Percentiles rank a stretch among this genome's conserved stretches.
Conservation (phyloP, 2,329 filamentous ascomycete genomes). For the Zymoseptoria tritici region DNA sequence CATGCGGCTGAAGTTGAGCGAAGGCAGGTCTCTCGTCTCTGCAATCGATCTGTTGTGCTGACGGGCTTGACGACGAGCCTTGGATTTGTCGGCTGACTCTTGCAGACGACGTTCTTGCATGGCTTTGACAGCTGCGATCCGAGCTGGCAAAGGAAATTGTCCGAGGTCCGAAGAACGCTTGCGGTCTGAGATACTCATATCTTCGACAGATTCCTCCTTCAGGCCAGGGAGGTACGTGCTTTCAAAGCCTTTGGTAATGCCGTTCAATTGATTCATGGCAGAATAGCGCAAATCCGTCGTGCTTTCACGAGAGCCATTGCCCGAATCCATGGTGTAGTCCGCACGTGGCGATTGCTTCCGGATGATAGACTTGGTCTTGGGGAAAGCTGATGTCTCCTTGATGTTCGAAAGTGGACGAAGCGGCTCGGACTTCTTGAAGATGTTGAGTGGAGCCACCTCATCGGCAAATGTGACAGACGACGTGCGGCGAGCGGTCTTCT, state of each 20-base stretch:
- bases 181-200: constrained; percentile 33
- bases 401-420: constrained; percentile 11
- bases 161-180: constrained; percentile 15
- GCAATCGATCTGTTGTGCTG: constrained; percentile 27
- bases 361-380: constrained; percentile 21
- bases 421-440: constrained; percentile 24
- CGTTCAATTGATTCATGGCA: constrained; percentile 12
- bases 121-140: constrained; percentile 30
- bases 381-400: constrained; percentile 11
- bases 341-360: constrained; percentile 23
- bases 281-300: constrained; percentile 22
- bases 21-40: constrained; percentile 37
- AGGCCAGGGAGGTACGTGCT: constrained; percentile 36
- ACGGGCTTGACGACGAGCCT: constrained; percentile 23
- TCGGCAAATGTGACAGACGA: constrained; percentile 29
- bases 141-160: constrained; percentile 26
- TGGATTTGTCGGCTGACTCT: constrained; percentile 26
- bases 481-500: constrained; percentile 14
- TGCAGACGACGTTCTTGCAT: constrained; percentile 30
- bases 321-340: constrained; percentile 12
- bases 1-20: constrained; percentile 42
- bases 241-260: constrained; percentile 22
- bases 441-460: constrained; percentile 28
- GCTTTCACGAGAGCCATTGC: constrained; percentile 17
- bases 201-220: constrained; percentile 44